Conservation (phyloP, 768 basidiomycete genomes). For the Serendipita sp. region DNA sequence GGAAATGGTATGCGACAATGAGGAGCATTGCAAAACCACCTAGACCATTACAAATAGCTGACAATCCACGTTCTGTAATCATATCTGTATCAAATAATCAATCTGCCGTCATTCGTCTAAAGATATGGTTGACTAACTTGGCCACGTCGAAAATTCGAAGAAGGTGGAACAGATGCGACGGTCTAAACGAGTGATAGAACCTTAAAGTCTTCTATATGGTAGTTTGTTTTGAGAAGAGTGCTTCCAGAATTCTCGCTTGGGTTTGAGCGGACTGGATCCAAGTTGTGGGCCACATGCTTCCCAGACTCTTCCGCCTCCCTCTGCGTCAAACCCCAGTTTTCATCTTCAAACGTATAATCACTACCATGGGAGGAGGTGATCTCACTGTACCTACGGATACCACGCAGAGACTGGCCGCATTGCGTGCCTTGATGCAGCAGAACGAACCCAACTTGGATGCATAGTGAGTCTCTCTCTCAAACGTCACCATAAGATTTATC, state of each 20-base stretch:
- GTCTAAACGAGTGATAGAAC: neutral
- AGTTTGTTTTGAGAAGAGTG: neutral
- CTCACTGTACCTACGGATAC: constrained; percentile 26
- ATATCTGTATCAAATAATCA: neutral
- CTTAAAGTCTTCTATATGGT: neutral
- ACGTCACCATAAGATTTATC: neutral
- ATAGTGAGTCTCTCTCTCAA: constrained; percentile 19
- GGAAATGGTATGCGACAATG: constrained; percentile 25
- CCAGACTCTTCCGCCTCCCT: neutral
- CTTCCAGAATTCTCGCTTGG: neutral
- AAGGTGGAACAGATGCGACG: neutral
- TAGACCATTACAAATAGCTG: constrained; percentile 9
- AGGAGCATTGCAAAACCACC: constrained; percentile 23
- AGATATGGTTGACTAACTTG: neutral
- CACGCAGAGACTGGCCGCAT: constrained; percentile 37
- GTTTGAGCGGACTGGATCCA: neutral
- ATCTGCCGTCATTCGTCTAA: neutral
- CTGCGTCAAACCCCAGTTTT: neutral
- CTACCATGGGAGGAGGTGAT: neutral
- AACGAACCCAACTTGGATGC: constrained; percentile 39
- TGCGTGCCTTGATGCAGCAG: constrained; percentile 55
- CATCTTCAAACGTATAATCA: neutral
- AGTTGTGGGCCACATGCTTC: neutral
- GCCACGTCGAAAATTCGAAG: neutral
- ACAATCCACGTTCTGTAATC: neutral